phyloP scores from a whole-genome alignment of 1,139 yeast species.

The Zygosaccharomyces pseudobailii region DNA sequence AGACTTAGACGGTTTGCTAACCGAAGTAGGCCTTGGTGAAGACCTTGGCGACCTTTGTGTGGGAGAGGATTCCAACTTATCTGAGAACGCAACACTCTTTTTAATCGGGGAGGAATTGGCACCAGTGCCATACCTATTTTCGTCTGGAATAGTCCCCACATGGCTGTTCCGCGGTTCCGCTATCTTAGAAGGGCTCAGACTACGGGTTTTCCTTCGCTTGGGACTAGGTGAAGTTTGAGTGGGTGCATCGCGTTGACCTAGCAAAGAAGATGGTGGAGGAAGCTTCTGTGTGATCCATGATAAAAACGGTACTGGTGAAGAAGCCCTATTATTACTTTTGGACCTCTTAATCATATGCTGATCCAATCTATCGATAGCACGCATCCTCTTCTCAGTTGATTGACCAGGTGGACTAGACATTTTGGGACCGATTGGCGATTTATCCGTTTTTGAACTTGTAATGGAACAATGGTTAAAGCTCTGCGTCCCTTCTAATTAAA shows the following conservation, averaged over 20 bases:
- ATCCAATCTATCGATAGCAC: constrained; percentile 25
- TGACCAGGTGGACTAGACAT: constrained; percentile 2
- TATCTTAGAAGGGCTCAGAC: neutral
- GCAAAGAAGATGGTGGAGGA: constrained; percentile 5
- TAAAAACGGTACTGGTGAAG: constrained; percentile 4
- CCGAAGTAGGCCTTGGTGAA: constrained; percentile 23
- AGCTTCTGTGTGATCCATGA: constrained; percentile 6
- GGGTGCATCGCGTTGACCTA: neutral
- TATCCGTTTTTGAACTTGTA: neutral
- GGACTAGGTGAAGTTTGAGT: constrained; percentile 22
- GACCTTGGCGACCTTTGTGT: constrained; percentile 14
- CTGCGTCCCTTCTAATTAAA: no score
- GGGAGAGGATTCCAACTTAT: constrained; percentile 27
- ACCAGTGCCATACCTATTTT: neutral
- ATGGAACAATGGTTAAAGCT: neutral
- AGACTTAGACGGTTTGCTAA: constrained; percentile 26
- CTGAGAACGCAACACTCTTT: constrained; percentile 32
- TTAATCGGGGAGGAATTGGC: constrained; percentile 19
- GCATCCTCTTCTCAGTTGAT: constrained; percentile 13
- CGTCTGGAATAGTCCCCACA: neutral
- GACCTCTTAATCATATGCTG: constrained; percentile 21
- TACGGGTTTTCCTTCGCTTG: constrained; percentile 16
- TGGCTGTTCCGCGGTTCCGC: neutral
- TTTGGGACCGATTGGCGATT: constrained; percentile 2
- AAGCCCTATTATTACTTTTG: constrained; percentile 6